A percentile compares a stretch with the other conserved stretches of the same genome.
phyloP scores from a whole-genome alignment of 2,329 filamentous ascomycete genomes.

The Phialophora expanda region DNA sequence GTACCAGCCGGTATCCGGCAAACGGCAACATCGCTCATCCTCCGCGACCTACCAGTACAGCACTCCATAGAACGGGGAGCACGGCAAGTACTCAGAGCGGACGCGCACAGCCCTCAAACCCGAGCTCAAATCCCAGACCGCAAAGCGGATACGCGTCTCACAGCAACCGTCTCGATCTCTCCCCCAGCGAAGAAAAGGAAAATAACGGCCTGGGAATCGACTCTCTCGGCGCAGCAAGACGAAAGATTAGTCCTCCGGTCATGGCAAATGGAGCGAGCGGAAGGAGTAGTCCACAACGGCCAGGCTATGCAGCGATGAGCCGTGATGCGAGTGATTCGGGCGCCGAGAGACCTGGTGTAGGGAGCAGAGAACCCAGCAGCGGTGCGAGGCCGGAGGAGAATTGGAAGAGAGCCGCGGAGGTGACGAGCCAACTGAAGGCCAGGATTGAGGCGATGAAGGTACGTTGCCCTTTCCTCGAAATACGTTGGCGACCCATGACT shows the following conservation, averaged over 20 bases:
- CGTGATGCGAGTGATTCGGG: constrained; percentile 16
- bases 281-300: constrained; percentile 42
- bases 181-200: constrained; percentile 76
- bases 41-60: constrained; percentile 32
- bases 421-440: constrained; percentile 95
- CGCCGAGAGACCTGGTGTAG: constrained; percentile 7
- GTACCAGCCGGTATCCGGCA: constrained; percentile 38
- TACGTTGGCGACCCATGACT: constrained; percentile 14
- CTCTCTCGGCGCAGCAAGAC: constrained; percentile 42
- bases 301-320: constrained; percentile 19
- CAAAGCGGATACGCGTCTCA: constrained; percentile 42
- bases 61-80: constrained; percentile 38
- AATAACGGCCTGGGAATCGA: constrained; percentile 57
- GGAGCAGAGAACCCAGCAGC: constrained; percentile 41
- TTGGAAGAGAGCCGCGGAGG: constrained; percentile 95
- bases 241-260: constrained; percentile 53
- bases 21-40: constrained; percentile 26
- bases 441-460: constrained; percentile 99
- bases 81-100: constrained; percentile 33
- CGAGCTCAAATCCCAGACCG: constrained; percentile 42
- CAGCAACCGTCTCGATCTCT: constrained; percentile 40
- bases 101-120: constrained; percentile 16
- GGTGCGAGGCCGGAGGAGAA: constrained; percentile 72
- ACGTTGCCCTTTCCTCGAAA: constrained; percentile 38
- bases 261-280: constrained; percentile 45